Conservation (phyloP, 495 filamentous ascomycete genomes). For the Emericellopsis terricola region DNA sequence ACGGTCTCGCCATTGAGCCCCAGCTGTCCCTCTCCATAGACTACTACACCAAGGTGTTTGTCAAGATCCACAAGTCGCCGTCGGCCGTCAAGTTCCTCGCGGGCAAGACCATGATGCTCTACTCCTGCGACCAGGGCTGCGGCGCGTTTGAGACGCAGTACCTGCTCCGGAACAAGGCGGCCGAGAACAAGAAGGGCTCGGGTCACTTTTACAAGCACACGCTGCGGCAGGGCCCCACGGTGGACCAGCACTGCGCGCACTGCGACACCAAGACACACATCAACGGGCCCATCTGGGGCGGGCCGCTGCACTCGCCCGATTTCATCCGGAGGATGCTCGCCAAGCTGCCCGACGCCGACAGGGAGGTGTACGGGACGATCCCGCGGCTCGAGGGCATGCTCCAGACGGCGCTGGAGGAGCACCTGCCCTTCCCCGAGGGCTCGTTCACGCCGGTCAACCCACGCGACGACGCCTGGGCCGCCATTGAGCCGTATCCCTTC, state of each 20-base stretch:
- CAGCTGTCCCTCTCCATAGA: constrained; percentile 86
- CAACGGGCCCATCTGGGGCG: constrained; percentile 86
- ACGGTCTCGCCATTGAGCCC: constrained; percentile 84
- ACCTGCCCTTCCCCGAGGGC: constrained; percentile 8
- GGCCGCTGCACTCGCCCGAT: constrained; percentile 63
- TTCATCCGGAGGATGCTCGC: constrained; percentile 65
- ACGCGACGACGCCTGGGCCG: constrained; percentile 31
- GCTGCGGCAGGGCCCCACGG: constrained; percentile 47
- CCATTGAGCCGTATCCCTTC: constrained; percentile 59
- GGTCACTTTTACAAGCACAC: constrained; percentile 54
- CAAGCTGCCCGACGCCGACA: constrained; percentile 40
- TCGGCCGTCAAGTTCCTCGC: constrained; percentile 75
- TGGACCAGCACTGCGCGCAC: constrained; percentile 48
- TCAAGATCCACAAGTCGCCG: constrained; percentile 60
- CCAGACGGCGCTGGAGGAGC: constrained; percentile 66
- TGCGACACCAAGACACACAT: constrained; percentile 78
- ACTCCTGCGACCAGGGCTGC: constrained; percentile 79
- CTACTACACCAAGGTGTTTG: constrained; percentile 84
- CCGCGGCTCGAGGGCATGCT: constrained; percentile 83
- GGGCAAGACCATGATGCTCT: constrained; percentile 82
- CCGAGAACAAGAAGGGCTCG: constrained; percentile 48
- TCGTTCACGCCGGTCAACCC: constrained; percentile 7
- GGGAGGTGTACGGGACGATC: constrained; percentile 55
- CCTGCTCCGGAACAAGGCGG: constrained; percentile 44
- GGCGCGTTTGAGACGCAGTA: constrained; percentile 71